These are phyloP conservation scores for Diaporthe citriasiana DNA, from an alignment of 2,329 filamentous ascomycete genomes.

Conservation along the genomic window DNA sequence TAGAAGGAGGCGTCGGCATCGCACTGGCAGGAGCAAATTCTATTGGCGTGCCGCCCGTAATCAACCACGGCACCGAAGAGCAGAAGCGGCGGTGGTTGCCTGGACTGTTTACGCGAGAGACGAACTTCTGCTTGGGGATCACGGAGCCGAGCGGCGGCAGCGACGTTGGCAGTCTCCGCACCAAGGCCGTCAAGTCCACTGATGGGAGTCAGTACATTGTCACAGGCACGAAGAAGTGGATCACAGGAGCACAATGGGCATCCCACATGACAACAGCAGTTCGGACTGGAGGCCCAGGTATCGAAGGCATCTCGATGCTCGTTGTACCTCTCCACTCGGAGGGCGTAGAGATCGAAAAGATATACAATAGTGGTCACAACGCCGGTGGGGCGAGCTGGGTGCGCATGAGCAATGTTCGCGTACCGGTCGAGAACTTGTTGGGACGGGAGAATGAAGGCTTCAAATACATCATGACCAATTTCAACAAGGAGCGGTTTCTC, in stretches of 20 bases:
- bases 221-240: constrained; percentile 76
- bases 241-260: constrained; percentile 73
- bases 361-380: constrained; percentile 74
- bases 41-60: constrained; percentile 56
- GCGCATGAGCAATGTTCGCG: constrained; percentile 65
- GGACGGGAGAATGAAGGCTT: constrained; percentile 68
- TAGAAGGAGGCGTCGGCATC: constrained; percentile 67
- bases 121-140: constrained; percentile 49
- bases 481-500: constrained; percentile 70
- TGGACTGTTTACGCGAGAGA: constrained; percentile 66
- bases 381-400: constrained; percentile 73
- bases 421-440: constrained; percentile 66
- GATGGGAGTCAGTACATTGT: constrained; percentile 68
- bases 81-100: constrained; percentile 49
- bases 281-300: constrained; percentile 67
- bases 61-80: constrained; percentile 47
- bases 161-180: constrained; percentile 73
- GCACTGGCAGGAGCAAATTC: constrained; percentile 69
- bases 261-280: constrained; percentile 74
- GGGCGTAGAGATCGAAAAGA: constrained; percentile 51
- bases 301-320: constrained; percentile 66
- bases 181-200: constrained; percentile 62
- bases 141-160: constrained; percentile 62
- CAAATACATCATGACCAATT: constrained; percentile 56
- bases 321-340: constrained; percentile 62